phyloP scores from a whole-genome alignment of 495 filamentous ascomycete species.

The Hypoxylon trugodes region DNA sequence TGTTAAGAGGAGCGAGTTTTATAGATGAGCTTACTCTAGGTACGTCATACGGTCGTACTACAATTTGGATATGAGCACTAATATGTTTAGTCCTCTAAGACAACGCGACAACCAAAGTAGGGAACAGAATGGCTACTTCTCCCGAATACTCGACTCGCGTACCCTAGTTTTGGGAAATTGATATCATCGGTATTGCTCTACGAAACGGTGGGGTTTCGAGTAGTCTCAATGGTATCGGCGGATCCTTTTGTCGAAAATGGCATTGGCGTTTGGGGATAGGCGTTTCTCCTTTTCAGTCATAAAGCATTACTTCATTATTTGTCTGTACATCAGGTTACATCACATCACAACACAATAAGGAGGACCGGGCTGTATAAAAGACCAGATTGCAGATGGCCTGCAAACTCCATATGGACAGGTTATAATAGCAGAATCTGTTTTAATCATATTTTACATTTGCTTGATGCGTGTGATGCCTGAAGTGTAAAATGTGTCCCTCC shows the following conservation, averaged over 20 bases:
- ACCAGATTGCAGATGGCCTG: background rate
- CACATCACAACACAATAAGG: background rate
- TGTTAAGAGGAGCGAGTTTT: slow-evolving; percentile 96
- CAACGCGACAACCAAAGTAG: too few species aligned
- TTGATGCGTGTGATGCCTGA: slow-evolving; percentile 5
- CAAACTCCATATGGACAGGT: background rate
- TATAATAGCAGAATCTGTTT: too few species aligned
- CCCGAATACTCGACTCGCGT: too few species aligned
- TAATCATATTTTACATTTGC: background rate
- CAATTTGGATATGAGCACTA: too few species aligned
- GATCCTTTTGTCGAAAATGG: slow-evolving; percentile 14
- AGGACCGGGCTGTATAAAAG: background rate
- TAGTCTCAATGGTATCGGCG: too few species aligned
- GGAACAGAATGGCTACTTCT: too few species aligned
- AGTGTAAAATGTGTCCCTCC: slow-evolving; percentile 8
- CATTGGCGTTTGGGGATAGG: slow-evolving; percentile 30
- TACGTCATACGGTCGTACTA: too few species aligned
- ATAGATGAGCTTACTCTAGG: slow-evolving; percentile 69
- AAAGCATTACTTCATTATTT: background rate
- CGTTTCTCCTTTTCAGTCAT: background rate
- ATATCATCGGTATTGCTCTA: too few species aligned
- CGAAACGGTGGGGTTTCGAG: too few species aligned
- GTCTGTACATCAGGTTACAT: background rate
- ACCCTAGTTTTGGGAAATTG: too few species aligned
- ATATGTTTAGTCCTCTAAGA: too few species aligned